A percentile compares a stretch with the other conserved stretches of the same genome.
phyloP scores from a whole-genome alignment of 768 basidiomycete species.

The Rhizopogon vinicolor region DNA sequence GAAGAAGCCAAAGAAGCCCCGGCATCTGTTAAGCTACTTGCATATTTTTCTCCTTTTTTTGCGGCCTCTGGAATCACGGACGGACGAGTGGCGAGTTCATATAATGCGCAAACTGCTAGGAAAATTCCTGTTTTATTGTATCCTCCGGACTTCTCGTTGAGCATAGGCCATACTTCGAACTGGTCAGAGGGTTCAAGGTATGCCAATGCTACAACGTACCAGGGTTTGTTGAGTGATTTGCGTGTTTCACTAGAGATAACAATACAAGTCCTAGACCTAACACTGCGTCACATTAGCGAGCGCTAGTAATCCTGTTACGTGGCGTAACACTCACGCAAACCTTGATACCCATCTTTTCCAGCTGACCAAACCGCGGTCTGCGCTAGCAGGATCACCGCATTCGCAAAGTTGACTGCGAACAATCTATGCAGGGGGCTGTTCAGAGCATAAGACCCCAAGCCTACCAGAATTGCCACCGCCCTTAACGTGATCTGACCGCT shows the following conservation, averaged over 20 bases:
- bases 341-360: conserved; percentile 40
- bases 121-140: conserved; percentile 64
- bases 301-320: neutral
- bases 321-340: conserved; percentile 34
- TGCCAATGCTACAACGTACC: conserved; percentile 31
- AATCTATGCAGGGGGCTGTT: conserved; percentile 52
- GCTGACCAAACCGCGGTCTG: conserved; percentile 52
- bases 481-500: conserved; percentile 48
- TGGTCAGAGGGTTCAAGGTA: conserved; percentile 3
- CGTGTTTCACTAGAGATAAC: conserved; percentile 67
- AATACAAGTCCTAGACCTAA: conserved; percentile 62
- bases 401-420: conserved; percentile 51
- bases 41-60: conserved; percentile 4
- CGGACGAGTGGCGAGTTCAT: conserved; percentile 48
- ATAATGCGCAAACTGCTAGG: conserved; percentile 53
- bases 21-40: neutral
- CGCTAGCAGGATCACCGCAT: conserved; percentile 43
- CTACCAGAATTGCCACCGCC: conserved; percentile 40
- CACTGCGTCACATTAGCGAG: conserved; percentile 35
- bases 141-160: conserved; percentile 59
- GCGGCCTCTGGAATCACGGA: conserved; percentile 13
- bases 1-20: neutral
- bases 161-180: conserved; percentile 69
- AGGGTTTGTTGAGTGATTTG: conserved; percentile 80
- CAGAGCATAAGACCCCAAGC: conserved; percentile 48